Percentiles rank a stretch among this genome's conserved stretches.
Conservation (phyloP, 306 rosid genomes). For the Phaseolus lunatus region DNA sequence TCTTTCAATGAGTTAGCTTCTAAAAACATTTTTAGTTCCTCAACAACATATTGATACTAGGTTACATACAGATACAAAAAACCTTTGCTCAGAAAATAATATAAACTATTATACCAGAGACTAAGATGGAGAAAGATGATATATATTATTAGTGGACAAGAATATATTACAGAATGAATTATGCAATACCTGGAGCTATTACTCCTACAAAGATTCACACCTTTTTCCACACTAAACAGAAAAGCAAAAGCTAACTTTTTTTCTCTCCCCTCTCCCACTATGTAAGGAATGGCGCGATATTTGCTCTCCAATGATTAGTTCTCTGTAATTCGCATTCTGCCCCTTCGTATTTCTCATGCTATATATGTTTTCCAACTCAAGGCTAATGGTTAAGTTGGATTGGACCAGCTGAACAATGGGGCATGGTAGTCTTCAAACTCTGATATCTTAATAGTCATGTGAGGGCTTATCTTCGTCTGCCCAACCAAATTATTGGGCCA, state of each 20-base stretch:
- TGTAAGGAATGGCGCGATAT: background rate
- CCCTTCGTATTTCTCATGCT: background rate
- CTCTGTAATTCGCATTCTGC: background rate
- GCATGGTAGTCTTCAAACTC: background rate
- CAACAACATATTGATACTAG: too few relatives aligned
- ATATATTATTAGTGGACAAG: background rate
- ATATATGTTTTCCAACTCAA: background rate
- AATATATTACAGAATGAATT: background rate
- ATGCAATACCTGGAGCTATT: background rate
- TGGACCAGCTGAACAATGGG: background rate
- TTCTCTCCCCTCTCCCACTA: background rate
- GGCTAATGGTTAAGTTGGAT: background rate
- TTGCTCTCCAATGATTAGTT: background rate
- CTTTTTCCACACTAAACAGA: background rate
- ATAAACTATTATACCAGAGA: background rate
- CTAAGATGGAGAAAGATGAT: background rate
- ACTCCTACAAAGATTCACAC: background rate
- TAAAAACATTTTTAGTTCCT: too few relatives aligned
- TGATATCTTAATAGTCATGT: constrained; percentile 1
- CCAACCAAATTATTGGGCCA: too few relatives aligned
- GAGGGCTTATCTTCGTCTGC: too few relatives aligned
- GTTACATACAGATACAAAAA: too few relatives aligned
- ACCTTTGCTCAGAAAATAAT: too few relatives aligned
- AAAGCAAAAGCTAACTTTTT: background rate
- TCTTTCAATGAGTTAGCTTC: too few relatives aligned